Evolutionary conservation across 495 filamentous ascomycete species (phyloP).

Genomic region (Penicillium samsonianum): DNA sequence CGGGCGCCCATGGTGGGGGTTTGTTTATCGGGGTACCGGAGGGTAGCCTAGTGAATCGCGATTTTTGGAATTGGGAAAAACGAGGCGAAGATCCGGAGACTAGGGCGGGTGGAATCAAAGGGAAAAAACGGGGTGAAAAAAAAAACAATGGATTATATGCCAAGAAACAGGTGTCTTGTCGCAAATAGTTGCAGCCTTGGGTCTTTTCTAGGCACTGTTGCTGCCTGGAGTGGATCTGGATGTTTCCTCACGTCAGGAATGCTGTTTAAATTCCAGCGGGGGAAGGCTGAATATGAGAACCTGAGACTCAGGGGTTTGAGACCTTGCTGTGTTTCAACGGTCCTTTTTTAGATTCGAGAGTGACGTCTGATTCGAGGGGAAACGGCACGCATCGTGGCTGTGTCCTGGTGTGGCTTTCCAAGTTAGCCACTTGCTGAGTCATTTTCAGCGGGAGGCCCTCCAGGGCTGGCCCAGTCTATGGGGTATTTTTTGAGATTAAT

Average conservation of each 20-base stretch:
- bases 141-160: slow-evolving; percentile 5
- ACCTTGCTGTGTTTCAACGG: not conserved
- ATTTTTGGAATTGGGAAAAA: not conserved
- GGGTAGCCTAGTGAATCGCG: not conserved
- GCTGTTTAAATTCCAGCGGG: not conserved
- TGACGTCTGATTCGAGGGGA: slow-evolving; percentile 12
- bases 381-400: slow-evolving; percentile 5
- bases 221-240: slow-evolving; percentile 10
- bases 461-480: not conserved
- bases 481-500: not conserved
- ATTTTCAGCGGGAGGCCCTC: not conserved
- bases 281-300: not conserved
- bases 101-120: not conserved
- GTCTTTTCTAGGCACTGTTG: slow-evolving; percentile 6
- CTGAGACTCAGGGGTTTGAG: not conserved
- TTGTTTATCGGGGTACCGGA: not conserved
- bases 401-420: not conserved
- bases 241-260: not conserved
- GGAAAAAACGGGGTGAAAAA: not conserved
- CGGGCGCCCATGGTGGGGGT: slow-evolving; percentile 22
- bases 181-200: slow-evolving; percentile 2
- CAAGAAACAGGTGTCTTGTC: slow-evolving; percentile 8
- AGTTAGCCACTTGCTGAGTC: slow-evolving; percentile 2
- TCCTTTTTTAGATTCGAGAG: not conserved
- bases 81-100: slow-evolving; percentile 6